These are phyloP conservation scores for Lecanicillium sp. DNA, from an alignment of 2,329 filamentous ascomycete species.

Conservation along the genomic window DNA sequence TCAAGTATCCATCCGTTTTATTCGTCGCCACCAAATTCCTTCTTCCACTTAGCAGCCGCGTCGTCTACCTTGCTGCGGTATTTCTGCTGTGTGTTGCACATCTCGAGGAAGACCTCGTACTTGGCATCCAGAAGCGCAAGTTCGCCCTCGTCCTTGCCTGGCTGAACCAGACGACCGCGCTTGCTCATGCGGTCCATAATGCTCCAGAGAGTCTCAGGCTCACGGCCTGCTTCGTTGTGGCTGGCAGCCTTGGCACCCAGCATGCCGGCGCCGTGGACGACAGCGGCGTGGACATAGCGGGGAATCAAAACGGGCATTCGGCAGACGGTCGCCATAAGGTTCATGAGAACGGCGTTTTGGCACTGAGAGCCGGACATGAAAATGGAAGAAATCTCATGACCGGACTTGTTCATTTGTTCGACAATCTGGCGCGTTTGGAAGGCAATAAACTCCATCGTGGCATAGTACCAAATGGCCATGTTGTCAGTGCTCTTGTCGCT, in stretches of 20 bases:
- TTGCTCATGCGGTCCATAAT: constrained; percentile 99
- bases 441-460: constrained; percentile 95
- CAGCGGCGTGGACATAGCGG: constrained; percentile 87
- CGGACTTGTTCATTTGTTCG: constrained; percentile 84
- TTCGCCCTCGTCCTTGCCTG: constrained; percentile 64
- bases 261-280: constrained; percentile 98
- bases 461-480: constrained; percentile 88
- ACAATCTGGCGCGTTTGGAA: constrained; percentile 95
- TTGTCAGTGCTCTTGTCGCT: constrained; percentile 83
- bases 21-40: constrained; percentile 23
- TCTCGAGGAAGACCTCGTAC: constrained; percentile 93
- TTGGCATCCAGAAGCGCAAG: constrained; percentile 79
- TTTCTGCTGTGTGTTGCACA: constrained; percentile 76
- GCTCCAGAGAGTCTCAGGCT: constrained; percentile 82
- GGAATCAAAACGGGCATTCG: constrained; percentile 91
- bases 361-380: constrained; percentile 99
- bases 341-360: constrained; percentile 90
- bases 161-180: constrained; percentile 76
- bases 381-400: constrained; percentile 83
- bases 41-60: constrained; percentile 36
- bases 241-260: constrained; percentile 95
- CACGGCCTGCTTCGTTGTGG: constrained; percentile 59
- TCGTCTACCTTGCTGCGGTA: constrained; percentile 77
- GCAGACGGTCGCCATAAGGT: constrained; percentile 83
- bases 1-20: no score